Base-by-base conservation (phyloP, 345 rosid species). In the Citrus glauca region DNA sequence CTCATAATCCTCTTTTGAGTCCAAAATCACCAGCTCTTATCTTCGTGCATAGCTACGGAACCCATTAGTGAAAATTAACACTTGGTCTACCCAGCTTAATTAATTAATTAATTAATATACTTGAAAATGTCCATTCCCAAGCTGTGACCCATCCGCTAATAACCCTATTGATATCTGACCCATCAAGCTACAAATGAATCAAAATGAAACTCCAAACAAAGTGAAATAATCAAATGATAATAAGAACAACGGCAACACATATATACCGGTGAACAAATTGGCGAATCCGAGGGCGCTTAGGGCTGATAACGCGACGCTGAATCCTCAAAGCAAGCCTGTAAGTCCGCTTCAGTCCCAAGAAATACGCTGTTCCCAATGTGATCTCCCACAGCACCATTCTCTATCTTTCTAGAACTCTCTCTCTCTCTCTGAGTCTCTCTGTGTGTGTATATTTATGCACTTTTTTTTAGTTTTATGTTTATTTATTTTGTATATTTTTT, bases 341-440 rank as follows among this genome's bases (percentile, higher is more conserved):
- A 75, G 95, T 91, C 37, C 98, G 95, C 60, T 84, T 91, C 27
- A 93, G 88, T 42, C 98, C 98, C 78, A 95, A 81, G 84, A 95
- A 87, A 84, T 93, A 95, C 16, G 98, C 98, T 22, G 97, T 92
- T 57, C 85, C 97, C 81, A 95, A 56, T 30, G 95, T 88, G 84
- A 95, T 88, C 89, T 95, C 98, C 98, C 98, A 95, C 2, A 93
- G 84, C 77, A 95, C 98, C 98, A 95, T 94, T 14, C 67, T 79
- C 22, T 76, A 25, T 35, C 17, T 45, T 45, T 45, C 53, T 32
- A 32, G 24, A 65, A 65, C 38, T 19, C 76, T 28, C 72, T 65
- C 62, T 67, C 9, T 42, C 30, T 28, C 45, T 60, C 10, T 38
- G 38, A 17, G 17, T 67, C 9, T 42, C 30, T 28, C 45, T 71